Conservation (phyloP, 2,329 filamentous ascomycete species). For the Fusarium illudens region DNA sequence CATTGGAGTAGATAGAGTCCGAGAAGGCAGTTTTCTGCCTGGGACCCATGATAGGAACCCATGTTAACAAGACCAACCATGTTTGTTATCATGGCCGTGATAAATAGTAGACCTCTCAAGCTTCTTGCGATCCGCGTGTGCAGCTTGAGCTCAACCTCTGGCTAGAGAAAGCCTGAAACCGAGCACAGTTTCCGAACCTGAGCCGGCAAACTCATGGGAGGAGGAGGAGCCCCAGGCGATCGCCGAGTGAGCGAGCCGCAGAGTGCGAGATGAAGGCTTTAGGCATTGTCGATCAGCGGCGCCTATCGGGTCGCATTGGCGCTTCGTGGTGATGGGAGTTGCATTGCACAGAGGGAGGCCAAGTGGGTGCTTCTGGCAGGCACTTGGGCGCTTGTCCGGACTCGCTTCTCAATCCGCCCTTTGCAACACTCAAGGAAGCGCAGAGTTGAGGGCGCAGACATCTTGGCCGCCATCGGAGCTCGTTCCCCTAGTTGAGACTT, state of each 20-base stretch:
- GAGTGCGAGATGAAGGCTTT: slow-evolving; percentile 4
- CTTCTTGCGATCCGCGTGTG: background rate
- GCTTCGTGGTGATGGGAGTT: background rate
- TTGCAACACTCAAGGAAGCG: slow-evolving; percentile 1
- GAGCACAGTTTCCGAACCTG: background rate
- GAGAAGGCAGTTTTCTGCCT: background rate
- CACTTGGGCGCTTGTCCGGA: slow-evolving; percentile 11
- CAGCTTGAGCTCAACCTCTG: background rate
- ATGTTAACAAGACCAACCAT: background rate
- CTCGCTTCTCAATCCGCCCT: background rate
- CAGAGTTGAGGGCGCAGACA: slow-evolving; percentile 12
- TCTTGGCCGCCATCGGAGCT: slow-evolving; percentile 18
- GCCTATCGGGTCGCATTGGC: slow-evolving; percentile 1
- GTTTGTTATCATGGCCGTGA: background rate
- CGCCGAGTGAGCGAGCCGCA: slow-evolving; percentile 1
- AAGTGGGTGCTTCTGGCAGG: background rate
- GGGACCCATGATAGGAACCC: background rate
- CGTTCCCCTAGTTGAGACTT: slow-evolving; percentile 6
- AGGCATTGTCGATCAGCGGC: slow-evolving; percentile 1
- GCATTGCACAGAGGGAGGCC: background rate
- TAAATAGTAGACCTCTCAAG: background rate
- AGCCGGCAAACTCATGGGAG: background rate
- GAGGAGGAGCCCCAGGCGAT: background rate
- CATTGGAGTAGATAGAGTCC: background rate
- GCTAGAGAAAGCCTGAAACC: background rate